Evolutionary conservation across 768 basidiomycete species (phyloP), one percentile per base, ranked within the genome.

Genomic region (Paxillus involutus): DNA sequence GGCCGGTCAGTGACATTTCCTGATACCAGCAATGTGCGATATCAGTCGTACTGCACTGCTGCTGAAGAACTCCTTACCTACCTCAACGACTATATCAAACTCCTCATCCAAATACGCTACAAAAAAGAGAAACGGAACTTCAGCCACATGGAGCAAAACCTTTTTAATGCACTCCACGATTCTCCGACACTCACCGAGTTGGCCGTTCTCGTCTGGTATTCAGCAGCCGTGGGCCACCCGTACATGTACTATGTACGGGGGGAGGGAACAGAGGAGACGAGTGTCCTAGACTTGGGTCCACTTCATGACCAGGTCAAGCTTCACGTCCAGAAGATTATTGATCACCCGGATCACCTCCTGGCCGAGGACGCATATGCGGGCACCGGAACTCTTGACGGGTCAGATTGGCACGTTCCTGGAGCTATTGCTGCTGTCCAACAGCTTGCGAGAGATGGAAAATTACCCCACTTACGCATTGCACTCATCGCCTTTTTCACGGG

Each of bases 131-230:
- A 56, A 0, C 55, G 52, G 3, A 37, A n/a, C 0, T 61, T 69
- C 33, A 77, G 58, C 14, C 63, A 78, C 37, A 66, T 78, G 46
- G 75, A 78, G 56, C 12, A 53, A 4, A 76, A 76, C 51, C 24
- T 74, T 5, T 52, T 29, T 6, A 14, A 33, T n/a, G 44, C 29
- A 16, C 44, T 46, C 14, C 44, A n/a, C 3, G 44, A 46, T 17
- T 6, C 44, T 46, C n/a, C n/a, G n/a, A n/a, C n/a, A n/a, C n/a
- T n/a, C n/a, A n/a, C n/a, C n/a, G n/a, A n/a, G n/a, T n/a, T n/a
- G n/a, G n/a, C n/a, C n/a, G n/a, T n/a, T n/a, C n/a, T n/a, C n/a
- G n/a, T n/a, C n/a, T n/a, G n/a, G n/a, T n/a, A 46, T 30, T 16
- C 19, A 16, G 19, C 19, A 16, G 9, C 29, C 37, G 72, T 36